Evolutionary conservation across 768 basidiomycete genomes (phyloP), one percentile per base, ranked within the genome.

Genomic region (Lepiota venenata): DNA sequence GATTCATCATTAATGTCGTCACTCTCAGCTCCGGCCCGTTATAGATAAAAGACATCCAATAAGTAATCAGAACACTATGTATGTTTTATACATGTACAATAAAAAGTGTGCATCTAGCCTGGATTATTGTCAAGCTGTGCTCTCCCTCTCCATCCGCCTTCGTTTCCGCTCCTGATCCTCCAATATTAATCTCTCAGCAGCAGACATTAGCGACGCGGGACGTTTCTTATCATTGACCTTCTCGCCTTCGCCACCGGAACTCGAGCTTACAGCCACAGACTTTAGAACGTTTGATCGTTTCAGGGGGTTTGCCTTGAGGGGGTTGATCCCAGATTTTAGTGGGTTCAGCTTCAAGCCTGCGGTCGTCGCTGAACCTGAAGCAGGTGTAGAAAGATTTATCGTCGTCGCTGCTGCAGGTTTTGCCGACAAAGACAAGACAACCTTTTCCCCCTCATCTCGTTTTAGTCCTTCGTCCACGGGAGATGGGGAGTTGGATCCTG

Each of bases 101-200:
- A 11, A 2, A 32, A 11, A 4, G 32, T 32, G 32, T 32, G 32
- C 8, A 32, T 11, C 4, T 11, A 32, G 10, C 8, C 8, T 32
- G 32, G 3, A 32, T 2, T 8, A 9, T 32, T 32, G 9, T 65
- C 61, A 69, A 63, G 60, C 56, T 35, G 56, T 51, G 52, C 70
- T 71, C 58, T 76, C 74, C 56, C 74, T 65, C 40, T 88, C 89
- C 83, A 89, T 86, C 59, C 82, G 74, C 59, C 92, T 76, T 66
- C 85, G 79, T 70, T 96, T 95, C 65, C 93, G 78, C 68, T 93
- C 92, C 71, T 91, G 89, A 25, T 97, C 93, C 74, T 98, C 96
- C 55, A 85, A 60, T 56, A 97, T 95, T 55, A 98, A 70, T 58
- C 81, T 76, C 69, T 98, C 95, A 14, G 90, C 90, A 21, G 90